Evolutionary conservation across 176 grass and related monocot species (phyloP).

Genomic region (Phragmites australis): DNA sequence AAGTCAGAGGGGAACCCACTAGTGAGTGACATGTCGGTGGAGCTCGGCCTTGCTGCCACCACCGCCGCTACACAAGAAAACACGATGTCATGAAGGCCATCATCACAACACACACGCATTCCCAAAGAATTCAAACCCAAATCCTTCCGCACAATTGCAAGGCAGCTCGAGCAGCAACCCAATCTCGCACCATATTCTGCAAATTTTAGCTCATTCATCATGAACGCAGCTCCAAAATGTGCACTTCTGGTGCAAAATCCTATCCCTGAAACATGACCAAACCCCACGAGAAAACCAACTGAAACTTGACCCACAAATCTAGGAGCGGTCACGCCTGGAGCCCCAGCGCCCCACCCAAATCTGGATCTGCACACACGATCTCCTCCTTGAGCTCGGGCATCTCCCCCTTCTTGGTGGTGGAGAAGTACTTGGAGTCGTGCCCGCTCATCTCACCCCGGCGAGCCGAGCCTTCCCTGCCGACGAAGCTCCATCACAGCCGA

Average conservation of each 20-base stretch:
- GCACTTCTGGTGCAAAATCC: neutral
- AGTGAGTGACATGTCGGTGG: too few species aligned
- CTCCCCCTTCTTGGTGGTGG: constrained; percentile 99
- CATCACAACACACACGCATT: too few species aligned
- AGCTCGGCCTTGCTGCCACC: too few species aligned
- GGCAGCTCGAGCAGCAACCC: neutral
- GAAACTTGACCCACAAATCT: constrained; percentile 47
- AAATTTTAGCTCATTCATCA: neutral
- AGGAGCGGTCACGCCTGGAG: constrained; percentile 9
- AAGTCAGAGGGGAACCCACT: too few species aligned
- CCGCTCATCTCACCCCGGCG: constrained; percentile 91
- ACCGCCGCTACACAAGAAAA: too few species aligned
- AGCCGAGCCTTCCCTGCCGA: constrained; percentile 27
- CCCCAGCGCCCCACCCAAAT: constrained; percentile 37
- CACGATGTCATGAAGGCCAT: too few species aligned
- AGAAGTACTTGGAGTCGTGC: constrained; percentile 99
- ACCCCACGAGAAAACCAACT: constrained; percentile 5
- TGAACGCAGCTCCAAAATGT: constrained; percentile 6
- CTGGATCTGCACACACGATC: constrained; percentile 36
- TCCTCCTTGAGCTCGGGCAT: constrained; percentile 99
- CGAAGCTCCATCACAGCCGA: constrained; percentile 11
- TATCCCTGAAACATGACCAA: constrained; percentile 12
- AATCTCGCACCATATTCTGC: constrained; percentile 2
- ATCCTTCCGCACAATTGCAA: neutral
- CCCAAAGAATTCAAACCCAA: constrained; percentile 10